Evolutionary conservation across 2,329 filamentous ascomycete species (phyloP).

Genomic region (Pyricularia grisea): DNA sequence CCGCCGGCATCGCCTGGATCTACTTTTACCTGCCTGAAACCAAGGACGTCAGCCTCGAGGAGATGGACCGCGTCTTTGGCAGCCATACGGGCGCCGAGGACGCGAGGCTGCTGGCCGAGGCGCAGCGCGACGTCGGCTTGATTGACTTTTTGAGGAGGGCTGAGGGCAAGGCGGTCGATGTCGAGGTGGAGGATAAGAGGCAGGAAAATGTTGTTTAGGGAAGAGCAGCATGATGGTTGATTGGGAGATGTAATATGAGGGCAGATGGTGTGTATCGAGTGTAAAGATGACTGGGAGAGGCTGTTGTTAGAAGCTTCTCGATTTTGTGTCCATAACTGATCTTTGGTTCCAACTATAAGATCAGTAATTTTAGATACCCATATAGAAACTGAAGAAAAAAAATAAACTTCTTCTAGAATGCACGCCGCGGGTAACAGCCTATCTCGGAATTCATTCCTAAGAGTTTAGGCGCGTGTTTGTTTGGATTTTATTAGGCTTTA

Average conservation of each 20-base stretch:
- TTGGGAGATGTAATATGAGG: neutral
- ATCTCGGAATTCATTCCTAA: too few species aligned
- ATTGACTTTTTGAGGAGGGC: neutral
- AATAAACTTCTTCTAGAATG: too few species aligned
- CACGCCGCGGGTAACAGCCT: too few species aligned
- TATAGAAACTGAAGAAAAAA: too few species aligned
- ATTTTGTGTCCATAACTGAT: neutral
- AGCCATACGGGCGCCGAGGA: slow-evolving; percentile 23
- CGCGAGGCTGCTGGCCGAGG: slow-evolving; percentile 13
- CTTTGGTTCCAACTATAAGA: neutral
- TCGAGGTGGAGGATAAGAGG: neutral
- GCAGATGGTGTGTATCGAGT: neutral
- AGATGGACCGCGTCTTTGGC: slow-evolving; percentile 42
- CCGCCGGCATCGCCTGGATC: slow-evolving; percentile 35
- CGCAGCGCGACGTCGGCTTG: slow-evolving; percentile 14
- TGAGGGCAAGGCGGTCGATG: neutral
- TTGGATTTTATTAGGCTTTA: too few species aligned
- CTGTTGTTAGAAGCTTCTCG: neutral
- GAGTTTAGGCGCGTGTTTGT: too few species aligned
- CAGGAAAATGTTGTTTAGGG: neutral
- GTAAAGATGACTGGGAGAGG: neutral
- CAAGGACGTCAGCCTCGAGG: slow-evolving; percentile 43
- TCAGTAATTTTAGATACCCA: too few species aligned
- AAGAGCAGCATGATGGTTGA: neutral
- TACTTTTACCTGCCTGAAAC: slow-evolving; percentile 45